Evolutionary conservation across 768 basidiomycete genomes (phyloP), one percentile per base, ranked within the genome.

Genomic region (Xerocomellus intermedius): DNA sequence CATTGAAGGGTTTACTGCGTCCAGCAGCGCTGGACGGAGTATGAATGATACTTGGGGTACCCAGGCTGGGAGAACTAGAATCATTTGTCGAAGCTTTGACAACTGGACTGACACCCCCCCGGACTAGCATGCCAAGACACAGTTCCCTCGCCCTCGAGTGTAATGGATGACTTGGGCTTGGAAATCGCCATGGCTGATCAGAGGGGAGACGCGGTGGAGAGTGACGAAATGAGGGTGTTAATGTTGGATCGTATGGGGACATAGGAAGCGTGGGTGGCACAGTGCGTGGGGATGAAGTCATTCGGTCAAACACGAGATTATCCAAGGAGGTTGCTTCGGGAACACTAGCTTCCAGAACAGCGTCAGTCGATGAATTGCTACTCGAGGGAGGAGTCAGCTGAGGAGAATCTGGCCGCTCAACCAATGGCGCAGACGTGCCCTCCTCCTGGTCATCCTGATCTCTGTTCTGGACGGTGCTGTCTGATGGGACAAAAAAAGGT

Each of bases 111-210:
- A 74, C 70, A 19, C 76, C 72, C 35, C 80, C 81, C 16, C 76
- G 77, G 39, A 82, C 77, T 28, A 89, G 74, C 79, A 86, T 82
- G 51, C 81, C 79, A 42, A 91, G 73, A 30, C 85, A 85, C 17
- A 88, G 64, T 53, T 89, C 85, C 35, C 82, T 80, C 16, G 82
- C 78, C 37, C 72, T 78, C 17, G 82, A 84, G 68, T 89, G 85
- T 39, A 90, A 71, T 2, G 88, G 88, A 63, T 91, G 87, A 53
- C 85, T 88, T 12, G 88, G 87, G 62, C 87, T 91, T 8, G 86
- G 83, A 64, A 84, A 89, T 36, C 87, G 82, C 89, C 89, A 91
- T 3, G 89, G 89, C 56, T 90, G 89, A 61, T 89, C 85, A 17
- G 85, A 87, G 7, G 87, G 87, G 22, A 86, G 80, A 10, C 82